A percentile compares a stretch with the other conserved stretches of the same genome.
phyloP scores from a whole-genome alignment of 345 rosid species.

The Eucalyptus erythrocorys region DNA sequence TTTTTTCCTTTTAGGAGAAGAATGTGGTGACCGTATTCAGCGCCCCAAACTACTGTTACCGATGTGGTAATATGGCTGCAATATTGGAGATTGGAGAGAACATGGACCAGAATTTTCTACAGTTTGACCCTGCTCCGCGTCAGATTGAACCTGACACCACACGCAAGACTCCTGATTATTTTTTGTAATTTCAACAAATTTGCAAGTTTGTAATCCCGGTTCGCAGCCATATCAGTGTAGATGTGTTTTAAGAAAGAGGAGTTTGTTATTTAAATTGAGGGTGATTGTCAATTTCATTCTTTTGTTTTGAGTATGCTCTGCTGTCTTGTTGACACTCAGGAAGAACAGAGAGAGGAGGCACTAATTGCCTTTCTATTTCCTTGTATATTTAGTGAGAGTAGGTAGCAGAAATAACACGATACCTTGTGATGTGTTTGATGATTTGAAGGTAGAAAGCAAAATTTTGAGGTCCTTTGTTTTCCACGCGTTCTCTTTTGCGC shows the following conservation, averaged over 20 bases:
- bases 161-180: constrained; percentile 96
- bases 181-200: constrained; percentile 51
- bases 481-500: background rate
- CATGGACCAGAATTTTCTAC: constrained; percentile 93
- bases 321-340: constrained; percentile 4
- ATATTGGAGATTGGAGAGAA: constrained; percentile 90
- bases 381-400: constrained; percentile 13
- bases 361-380: constrained; percentile 3
- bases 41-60: constrained; percentile 91
- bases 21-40: constrained; percentile 95
- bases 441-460: background rate
- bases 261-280: constrained; percentile 35
- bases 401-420: constrained; percentile 16
- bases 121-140: constrained; percentile 91
- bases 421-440: background rate
- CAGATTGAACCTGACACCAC: constrained; percentile 91
- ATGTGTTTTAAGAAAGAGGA: constrained; percentile 23
- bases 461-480: background rate
- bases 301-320: constrained; percentile 23
- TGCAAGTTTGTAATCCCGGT: constrained; percentile 22
- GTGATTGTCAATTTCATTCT: constrained; percentile 11
- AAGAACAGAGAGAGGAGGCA: constrained; percentile 7
- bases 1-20: constrained; percentile 34
- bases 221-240: constrained; percentile 25
- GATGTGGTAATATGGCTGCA: constrained; percentile 98